Percentiles rank a stretch among this genome's conserved stretches.
phyloP scores from a whole-genome alignment of 805 yeast species.

The Aciculoconidium aculeatum region DNA sequence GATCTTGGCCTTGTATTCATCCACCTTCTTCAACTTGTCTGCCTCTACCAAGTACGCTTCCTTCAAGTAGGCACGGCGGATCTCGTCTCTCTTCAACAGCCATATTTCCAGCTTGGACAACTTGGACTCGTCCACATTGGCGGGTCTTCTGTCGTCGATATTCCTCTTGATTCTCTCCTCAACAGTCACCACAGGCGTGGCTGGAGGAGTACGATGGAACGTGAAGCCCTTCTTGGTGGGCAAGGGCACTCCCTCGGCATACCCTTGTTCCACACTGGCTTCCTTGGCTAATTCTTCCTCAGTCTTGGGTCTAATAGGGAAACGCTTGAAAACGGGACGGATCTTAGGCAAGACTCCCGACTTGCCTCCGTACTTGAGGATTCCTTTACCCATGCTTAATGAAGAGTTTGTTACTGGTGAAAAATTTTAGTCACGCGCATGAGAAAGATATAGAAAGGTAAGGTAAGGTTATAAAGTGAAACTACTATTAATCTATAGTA shows the following conservation, averaged over 20 bases:
- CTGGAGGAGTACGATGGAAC: slow-evolving; percentile 48
- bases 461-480: too few relatives aligned
- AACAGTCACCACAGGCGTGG: slow-evolving; percentile 52
- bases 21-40: slow-evolving; percentile 36
- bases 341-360: slow-evolving; percentile 81
- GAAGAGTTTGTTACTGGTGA: neutral
- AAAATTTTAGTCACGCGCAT: too few relatives aligned
- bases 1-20: slow-evolving; percentile 20
- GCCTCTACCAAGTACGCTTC: slow-evolving; percentile 58
- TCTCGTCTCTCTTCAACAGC: slow-evolving; percentile 48
- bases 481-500: too few relatives aligned
- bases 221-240: slow-evolving; percentile 49
- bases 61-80: slow-evolving; percentile 66
- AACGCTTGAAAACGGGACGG: slow-evolving; percentile 63
- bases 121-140: slow-evolving; percentile 25
- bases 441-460: too few relatives aligned
- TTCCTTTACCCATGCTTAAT: slow-evolving; percentile 42
- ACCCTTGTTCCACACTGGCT: slow-evolving; percentile 49
- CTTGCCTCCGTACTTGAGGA: slow-evolving; percentile 51
- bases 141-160: slow-evolving; percentile 40
- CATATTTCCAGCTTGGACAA: slow-evolving; percentile 36
- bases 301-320: slow-evolving; percentile 51
- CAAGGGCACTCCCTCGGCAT: slow-evolving; percentile 64
- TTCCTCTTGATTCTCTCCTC: slow-evolving; percentile 52
- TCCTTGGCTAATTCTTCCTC: slow-evolving; percentile 38